Evolutionary conservation across 345 rosid genomes (phyloP), one percentile per base, ranked within the genome.

Genomic region (Draba incana): DNA sequence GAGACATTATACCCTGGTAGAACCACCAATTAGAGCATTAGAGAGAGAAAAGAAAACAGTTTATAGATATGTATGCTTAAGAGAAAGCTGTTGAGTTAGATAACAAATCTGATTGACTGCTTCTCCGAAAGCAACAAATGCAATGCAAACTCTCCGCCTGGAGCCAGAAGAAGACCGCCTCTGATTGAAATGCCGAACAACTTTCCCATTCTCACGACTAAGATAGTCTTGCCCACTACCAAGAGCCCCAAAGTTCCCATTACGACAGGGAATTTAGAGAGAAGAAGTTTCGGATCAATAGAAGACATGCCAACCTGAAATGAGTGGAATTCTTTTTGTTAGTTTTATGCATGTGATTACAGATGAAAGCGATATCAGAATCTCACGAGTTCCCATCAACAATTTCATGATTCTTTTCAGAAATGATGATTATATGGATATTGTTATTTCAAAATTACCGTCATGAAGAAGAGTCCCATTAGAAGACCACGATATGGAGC

Each of bases 221-320:
- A 75, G 66, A 83, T 5, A 63, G 92, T 81, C 89, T 93, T 93
- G 63, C 98, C 97, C 52, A 80, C 87, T 65, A 93, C 88, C 82
- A 93, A 78, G 75, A 90, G 87, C 43, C 86, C 98, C 72, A 93
- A 44, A 51, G 86, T 51, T 76, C 92, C 97, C 74, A 81, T 77
- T 76, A 94, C 82, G 69, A 74, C 86, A 16, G 97, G 97, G 78
- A 87, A 88, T 61, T 94, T 94, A 57, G 97, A 87, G 66, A 88
- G 46, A 66, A 93, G 92, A 72, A 94, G 94, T 71, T 90, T 94
- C 44, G 97, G 99, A 82, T 94, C 97, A 75, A 94, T 94, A n/a
- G n/a, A n/a, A 27, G 99, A 94, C 97, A 94, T 94, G 74, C 99
- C 99, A 79, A 94, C 99, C 99, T 94, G 89, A 79, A 81, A 80